phyloP scores from a whole-genome alignment of 164 flowering plant genomes.

The Macadamia tetraphylla region DNA sequence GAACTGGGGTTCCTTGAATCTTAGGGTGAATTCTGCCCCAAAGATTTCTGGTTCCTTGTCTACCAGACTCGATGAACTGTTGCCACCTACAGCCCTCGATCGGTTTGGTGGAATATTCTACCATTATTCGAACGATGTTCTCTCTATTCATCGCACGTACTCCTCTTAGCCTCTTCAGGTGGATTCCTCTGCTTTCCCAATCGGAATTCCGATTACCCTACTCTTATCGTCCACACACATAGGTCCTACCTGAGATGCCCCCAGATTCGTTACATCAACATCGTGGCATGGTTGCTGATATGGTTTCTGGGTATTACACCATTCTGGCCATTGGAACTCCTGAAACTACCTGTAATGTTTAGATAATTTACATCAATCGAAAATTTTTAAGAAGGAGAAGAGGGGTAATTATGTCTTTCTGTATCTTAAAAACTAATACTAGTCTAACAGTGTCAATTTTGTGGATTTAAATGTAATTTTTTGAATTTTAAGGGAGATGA shows the following conservation, averaged over 20 bases:
- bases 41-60: constrained; percentile 20
- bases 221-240: constrained; percentile 18
- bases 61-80: constrained; percentile 14
- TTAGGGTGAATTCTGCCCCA: constrained; percentile 7
- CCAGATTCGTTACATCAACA: constrained; percentile 22
- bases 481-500: too few relatives aligned
- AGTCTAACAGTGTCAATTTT: too few relatives aligned
- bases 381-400: too few relatives aligned
- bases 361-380: too few relatives aligned
- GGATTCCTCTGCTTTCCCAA: constrained; percentile 24
- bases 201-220: constrained; percentile 20
- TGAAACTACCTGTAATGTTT: constrained; percentile 14
- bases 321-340: constrained; percentile 22
- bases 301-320: constrained; percentile 2
- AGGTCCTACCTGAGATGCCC: constrained; percentile 17
- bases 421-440: too few relatives aligned
- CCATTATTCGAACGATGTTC: constrained; percentile 19
- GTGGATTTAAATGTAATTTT: too few relatives aligned
- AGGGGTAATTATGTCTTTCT: too few relatives aligned
- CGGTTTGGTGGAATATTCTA: constrained; percentile 21
- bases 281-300: constrained; percentile 22
- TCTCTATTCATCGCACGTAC: constrained; percentile 17
- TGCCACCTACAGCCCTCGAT: constrained; percentile 16
- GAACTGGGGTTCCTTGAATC: constrained; percentile 1
- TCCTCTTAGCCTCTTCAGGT: constrained; percentile 22